These are phyloP conservation scores for Vigna trinervia DNA, from an alignment of 306 rosid species.

Conservation along the genomic window DNA sequence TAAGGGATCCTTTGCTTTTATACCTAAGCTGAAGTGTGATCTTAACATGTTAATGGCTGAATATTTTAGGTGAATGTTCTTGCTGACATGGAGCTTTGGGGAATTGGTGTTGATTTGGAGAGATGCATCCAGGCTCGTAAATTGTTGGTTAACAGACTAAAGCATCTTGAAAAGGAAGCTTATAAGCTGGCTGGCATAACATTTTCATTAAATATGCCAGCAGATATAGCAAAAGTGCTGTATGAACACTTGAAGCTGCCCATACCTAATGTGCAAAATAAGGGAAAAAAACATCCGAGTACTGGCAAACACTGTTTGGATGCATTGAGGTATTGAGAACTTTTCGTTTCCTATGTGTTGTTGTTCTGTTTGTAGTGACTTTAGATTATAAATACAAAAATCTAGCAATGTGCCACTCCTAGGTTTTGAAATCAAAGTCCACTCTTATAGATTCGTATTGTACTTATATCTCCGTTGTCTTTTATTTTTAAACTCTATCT, in stretches of 20 bases:
- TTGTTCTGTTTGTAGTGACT: slow-evolving; percentile 34
- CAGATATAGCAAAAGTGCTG: slow-evolving; percentile 87
- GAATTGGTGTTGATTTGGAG: slow-evolving; percentile 95
- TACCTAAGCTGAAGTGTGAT: neutral
- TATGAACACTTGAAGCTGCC: slow-evolving; percentile 83
- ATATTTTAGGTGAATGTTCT: slow-evolving; percentile 76
- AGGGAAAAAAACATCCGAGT: slow-evolving; percentile 91
- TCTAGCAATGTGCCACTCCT: neutral
- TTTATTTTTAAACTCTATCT: slow-evolving; percentile 14
- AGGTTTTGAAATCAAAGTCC: neutral
- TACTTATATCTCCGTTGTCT: neutral
- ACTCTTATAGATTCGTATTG: neutral
- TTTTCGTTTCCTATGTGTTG: slow-evolving; percentile 35
- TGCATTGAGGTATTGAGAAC: slow-evolving; percentile 66
- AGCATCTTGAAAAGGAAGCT: slow-evolving; percentile 91
- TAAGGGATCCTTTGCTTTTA: neutral
- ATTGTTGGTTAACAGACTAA: slow-evolving; percentile 75
- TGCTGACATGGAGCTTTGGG: slow-evolving; percentile 98
- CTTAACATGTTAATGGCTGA: slow-evolving; percentile 13
- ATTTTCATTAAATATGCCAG: slow-evolving; percentile 81
- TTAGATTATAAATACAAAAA: slow-evolving; percentile 17
- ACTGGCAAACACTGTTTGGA: slow-evolving; percentile 94
- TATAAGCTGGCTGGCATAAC: slow-evolving; percentile 78
- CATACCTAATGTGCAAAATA: slow-evolving; percentile 73
- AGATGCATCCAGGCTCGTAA: slow-evolving; percentile 86